Percentiles rank a stretch among this genome's conserved stretches.
These are phyloP conservation scores for Salix arbutifolia DNA, from an alignment of 345 rosid species.

Conservation along the genomic window DNA sequence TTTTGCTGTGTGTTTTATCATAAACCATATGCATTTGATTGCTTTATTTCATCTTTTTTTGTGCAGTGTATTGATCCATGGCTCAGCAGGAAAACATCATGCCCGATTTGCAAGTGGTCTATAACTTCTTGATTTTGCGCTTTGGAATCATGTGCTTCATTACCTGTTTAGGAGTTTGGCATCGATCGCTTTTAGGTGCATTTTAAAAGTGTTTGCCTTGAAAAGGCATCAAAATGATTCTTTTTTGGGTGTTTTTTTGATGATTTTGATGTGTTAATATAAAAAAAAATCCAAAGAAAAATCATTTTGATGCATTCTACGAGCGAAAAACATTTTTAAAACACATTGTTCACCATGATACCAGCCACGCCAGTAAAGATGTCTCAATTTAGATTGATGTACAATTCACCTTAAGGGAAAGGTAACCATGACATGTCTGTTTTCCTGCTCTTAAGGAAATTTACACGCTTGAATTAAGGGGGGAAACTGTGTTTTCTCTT, in stretches of 20 bases:
- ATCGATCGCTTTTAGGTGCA: fast-evolving
- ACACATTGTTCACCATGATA: no score
- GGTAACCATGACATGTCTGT: background rate
- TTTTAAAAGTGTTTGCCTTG: no score
- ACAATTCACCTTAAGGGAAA: background rate
- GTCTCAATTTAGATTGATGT: background rate
- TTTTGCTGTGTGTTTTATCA: background rate
- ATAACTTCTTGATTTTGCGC: slow-evolving; percentile 28
- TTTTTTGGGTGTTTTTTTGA: no score
- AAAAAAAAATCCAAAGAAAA: no score
- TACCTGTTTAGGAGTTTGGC: no score
- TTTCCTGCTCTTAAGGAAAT: background rate
- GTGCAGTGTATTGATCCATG: slow-evolving; percentile 94
- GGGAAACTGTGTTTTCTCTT: no score
- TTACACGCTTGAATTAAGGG: no score
- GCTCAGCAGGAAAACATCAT: slow-evolving; percentile 68
- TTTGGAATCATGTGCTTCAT: background rate
- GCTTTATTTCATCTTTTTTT: background rate
- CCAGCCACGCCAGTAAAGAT: no score
- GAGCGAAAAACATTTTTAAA: no score
- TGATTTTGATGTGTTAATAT: no score
- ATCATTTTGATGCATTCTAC: no score
- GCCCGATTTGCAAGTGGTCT: slow-evolving; percentile 89
- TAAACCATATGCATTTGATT: slow-evolving; percentile 8
- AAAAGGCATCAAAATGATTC: no score